phyloP scores from a whole-genome alignment of 78 protist species.

The Polysphondylium violaceum region DNA sequence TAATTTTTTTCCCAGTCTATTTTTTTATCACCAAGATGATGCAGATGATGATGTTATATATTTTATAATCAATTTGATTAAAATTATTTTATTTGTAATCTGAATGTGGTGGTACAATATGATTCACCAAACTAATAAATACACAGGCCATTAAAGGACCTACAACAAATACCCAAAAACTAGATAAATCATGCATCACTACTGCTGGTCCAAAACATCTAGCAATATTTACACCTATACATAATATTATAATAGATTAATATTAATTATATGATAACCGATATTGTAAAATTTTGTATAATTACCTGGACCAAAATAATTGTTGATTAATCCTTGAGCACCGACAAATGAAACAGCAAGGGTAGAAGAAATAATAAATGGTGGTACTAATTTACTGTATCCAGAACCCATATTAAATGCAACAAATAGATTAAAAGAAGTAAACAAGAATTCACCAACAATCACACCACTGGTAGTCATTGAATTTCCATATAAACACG shows the following conservation, averaged over 20 bases:
- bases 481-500: constrained; percentile 11
- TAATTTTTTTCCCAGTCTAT: too few species aligned
- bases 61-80: too few species aligned
- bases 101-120: constrained; percentile 14
- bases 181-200: not conserved
- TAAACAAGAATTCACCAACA: constrained; percentile 18
- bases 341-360: not conserved
- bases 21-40: too few species aligned
- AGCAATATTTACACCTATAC: constrained; percentile 6
- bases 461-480: constrained; percentile 12
- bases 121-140: not conserved
- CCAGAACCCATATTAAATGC: constrained; percentile 17
- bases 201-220: constrained; percentile 14
- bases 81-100: too few species aligned
- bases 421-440: constrained; percentile 33
- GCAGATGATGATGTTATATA: too few species aligned
- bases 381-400: not conserved
- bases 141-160: constrained; percentile 21
- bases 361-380: not conserved
- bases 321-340: not conserved
- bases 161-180: constrained; percentile 40
- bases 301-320: not conserved
- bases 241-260: too few species aligned
- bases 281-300: not conserved
- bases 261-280: too few species aligned